phyloP scores from a whole-genome alignment of 345 rosid species.

The Laguncularia racemosa region DNA sequence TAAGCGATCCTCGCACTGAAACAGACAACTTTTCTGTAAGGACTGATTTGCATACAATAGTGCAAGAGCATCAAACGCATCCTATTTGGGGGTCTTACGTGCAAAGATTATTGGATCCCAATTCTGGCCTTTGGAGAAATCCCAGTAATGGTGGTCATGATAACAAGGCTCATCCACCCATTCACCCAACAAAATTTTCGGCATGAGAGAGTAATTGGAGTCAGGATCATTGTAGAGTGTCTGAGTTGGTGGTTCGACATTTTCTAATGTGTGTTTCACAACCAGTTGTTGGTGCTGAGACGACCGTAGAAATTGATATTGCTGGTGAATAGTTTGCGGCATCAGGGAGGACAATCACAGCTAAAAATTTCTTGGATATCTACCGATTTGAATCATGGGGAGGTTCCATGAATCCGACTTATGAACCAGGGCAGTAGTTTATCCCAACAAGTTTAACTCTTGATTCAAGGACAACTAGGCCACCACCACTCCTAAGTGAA shows the following conservation, averaged over 20 bases:
- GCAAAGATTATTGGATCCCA: slow-evolving; percentile 66
- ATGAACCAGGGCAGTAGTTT: slow-evolving; percentile 81
- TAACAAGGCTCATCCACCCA: slow-evolving; percentile 99
- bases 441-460: slow-evolving; percentile 73
- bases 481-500: slow-evolving; percentile 89
- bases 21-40: slow-evolving; percentile 78
- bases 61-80: slow-evolving; percentile 77
- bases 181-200: slow-evolving; percentile 94
- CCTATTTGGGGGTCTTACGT: slow-evolving; percentile 93
- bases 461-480: slow-evolving; percentile 89
- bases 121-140: slow-evolving; percentile 82
- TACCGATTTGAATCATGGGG: slow-evolving; percentile 99
- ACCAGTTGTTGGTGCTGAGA: slow-evolving; percentile 97
- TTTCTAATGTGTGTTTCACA: slow-evolving; percentile 94
- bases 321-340: slow-evolving; percentile 86
- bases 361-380: slow-evolving; percentile 86
- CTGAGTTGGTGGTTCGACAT: slow-evolving; percentile 95
- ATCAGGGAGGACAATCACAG: slow-evolving; percentile 82
- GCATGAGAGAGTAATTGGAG: slow-evolving; percentile 80
- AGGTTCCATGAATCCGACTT: slow-evolving; percentile 82
- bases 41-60: slow-evolving; percentile 83
- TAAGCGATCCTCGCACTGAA: slow-evolving; percentile 99
- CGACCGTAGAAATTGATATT: slow-evolving; percentile 83
- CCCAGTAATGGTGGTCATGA: slow-evolving; percentile 96
- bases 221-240: slow-evolving; percentile 77